Base-by-base conservation (phyloP, 164 flowering plant species). In the Hamamelis virginiana region DNA sequence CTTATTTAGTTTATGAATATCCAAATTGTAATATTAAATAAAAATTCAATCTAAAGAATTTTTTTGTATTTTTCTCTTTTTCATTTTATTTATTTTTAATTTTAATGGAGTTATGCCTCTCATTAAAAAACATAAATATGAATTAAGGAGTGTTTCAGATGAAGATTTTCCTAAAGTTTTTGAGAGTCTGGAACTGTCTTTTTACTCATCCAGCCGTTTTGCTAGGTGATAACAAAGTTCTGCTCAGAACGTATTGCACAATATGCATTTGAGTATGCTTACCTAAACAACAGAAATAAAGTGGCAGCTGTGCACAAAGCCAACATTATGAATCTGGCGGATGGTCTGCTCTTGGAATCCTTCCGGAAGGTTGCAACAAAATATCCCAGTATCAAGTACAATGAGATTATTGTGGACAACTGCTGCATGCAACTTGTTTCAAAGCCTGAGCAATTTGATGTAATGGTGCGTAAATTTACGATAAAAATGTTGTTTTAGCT, bases 351-450 rank as follows among this genome's bases (percentile, higher is more conserved):
- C 72, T 70, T 93, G 44, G 98, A 93, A 79, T 93, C 98, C 9
- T 91, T 97, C n/a, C 86, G 97, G 12, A 95, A 93, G 76, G 79
- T 93, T 67, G 98, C 98, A 19, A 79, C 79, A 46, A 86, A 89
- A 44, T 93, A 91, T 72, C 98, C 97, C 9, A 75, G 91, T 16
- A 91, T 93, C 74, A 80, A 77, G 70, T 93, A 91, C 74, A 88
- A 85, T 62, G 97, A 92, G 74, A 86, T 92, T 66, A 92, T 92
- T 72, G 94, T 91, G 70, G 97, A 92, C 71, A 92, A 92, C 76
- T 92, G 97, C 82, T 92, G 96, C 73, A 92, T 92, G 97, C 97
- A 92, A 70, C 96, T 92, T 75, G 97, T 92, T 47, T 83, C 97
- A 51, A 92, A 86, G 81, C 97, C 97, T 8, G 97, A 92, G 84